phyloP scores from a whole-genome alignment of 2,329 filamentous ascomycete species.

The Botrytis squamosa region DNA sequence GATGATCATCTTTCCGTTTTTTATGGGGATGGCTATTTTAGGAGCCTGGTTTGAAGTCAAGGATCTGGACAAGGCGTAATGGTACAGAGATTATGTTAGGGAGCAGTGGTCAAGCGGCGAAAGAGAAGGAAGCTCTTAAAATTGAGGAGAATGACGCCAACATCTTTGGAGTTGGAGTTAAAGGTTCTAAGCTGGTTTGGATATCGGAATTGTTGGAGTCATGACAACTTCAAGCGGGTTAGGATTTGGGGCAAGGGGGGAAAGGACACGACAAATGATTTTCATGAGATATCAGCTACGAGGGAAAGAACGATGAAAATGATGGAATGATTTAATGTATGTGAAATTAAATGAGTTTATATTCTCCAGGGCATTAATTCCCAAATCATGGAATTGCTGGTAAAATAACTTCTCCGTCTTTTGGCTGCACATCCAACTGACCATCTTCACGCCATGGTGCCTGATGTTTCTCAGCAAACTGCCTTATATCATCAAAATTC shows the following conservation, averaged over 20 bases:
- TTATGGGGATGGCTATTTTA: slow-evolving; percentile 16
- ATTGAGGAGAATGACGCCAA: neutral
- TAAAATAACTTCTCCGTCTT: slow-evolving; percentile 28
- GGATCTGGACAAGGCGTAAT: neutral
- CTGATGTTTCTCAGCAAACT: slow-evolving; percentile 51
- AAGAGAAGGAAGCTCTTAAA: no score
- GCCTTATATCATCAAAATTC: slow-evolving; percentile 51
- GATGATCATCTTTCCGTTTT: slow-evolving; percentile 24
- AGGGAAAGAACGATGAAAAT: neutral
- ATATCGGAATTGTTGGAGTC: neutral
- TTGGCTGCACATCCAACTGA: slow-evolving; percentile 34
- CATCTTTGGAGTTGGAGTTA: neutral
- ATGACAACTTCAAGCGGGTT: neutral
- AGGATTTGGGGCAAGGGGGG: neutral
- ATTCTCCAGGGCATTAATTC: neutral
- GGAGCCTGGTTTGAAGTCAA: slow-evolving; percentile 24
- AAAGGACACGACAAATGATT: neutral
- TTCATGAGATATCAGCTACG: neutral
- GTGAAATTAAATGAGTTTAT: neutral
- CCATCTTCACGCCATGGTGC: slow-evolving; percentile 34
- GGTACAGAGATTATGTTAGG: neutral
- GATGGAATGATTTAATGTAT: neutral
- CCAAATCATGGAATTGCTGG: slow-evolving; percentile 31
- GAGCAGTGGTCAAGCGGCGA: neutral
- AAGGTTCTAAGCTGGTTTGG: neutral